A percentile compares a stretch with the other conserved stretches of the same genome.
phyloP scores from a whole-genome alignment of 1,139 yeast genomes.

The Blastobotrys buckinghamii region DNA sequence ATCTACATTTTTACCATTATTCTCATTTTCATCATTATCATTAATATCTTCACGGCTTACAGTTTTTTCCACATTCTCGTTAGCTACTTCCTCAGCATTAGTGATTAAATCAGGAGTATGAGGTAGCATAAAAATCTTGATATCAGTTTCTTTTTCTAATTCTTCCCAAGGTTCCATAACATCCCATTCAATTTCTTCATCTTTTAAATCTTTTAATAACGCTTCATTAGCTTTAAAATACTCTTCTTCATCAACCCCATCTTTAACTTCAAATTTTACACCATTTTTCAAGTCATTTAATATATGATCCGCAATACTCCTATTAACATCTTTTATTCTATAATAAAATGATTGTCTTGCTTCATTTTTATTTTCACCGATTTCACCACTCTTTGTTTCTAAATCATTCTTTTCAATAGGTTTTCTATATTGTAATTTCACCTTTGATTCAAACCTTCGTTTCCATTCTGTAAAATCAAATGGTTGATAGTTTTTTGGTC shows the following conservation, averaged over 20 bases:
- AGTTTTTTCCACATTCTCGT: neutral
- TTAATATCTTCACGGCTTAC: neutral
- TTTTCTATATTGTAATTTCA: neutral
- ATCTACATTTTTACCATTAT: neutral
- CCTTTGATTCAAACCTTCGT: neutral
- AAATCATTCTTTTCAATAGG: too few relatives aligned
- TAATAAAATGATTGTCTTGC: constrained; percentile 14
- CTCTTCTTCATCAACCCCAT: constrained; percentile 13
- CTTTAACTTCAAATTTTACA: constrained; percentile 8
- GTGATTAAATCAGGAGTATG: constrained; percentile 14
- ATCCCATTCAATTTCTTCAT: constrained; percentile 25
- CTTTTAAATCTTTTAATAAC: constrained; percentile 12
- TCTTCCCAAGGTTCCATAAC: constrained; percentile 26
- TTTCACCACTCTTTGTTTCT: neutral
- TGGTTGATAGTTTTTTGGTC: constrained; percentile 30
- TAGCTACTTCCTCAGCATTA: neutral
- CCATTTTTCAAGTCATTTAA: constrained; percentile 19
- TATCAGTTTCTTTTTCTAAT: constrained; percentile 25
- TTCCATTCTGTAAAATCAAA: constrained; percentile 30
- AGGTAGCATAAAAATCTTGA: constrained; percentile 25
- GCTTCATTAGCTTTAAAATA: constrained; percentile 9
- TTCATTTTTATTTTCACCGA: neutral
- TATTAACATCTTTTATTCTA: constrained; percentile 21
- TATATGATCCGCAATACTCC: constrained; percentile 18
- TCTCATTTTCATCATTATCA: neutral